phyloP scores from a whole-genome alignment of 2,329 filamentous ascomycete genomes.

The Sarocladium oryzae region DNA sequence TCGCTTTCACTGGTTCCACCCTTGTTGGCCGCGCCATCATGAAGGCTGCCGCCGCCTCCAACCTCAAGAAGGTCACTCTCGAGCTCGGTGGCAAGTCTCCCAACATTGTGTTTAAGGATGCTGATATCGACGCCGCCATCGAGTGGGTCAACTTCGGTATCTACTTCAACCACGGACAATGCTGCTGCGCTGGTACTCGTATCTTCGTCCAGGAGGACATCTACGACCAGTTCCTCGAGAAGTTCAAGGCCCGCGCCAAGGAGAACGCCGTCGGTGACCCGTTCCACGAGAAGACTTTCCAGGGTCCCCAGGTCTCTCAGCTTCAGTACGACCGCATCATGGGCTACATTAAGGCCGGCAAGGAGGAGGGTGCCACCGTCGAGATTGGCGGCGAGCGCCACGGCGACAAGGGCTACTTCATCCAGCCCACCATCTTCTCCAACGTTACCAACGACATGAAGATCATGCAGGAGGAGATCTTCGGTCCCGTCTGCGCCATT shows the following conservation, averaged over 20 bases:
- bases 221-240: slow-evolving; percentile 74
- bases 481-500: slow-evolving; percentile 74
- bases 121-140: slow-evolving; percentile 65
- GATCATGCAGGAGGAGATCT: slow-evolving; percentile 84
- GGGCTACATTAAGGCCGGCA: slow-evolving; percentile 62
- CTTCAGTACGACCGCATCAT: slow-evolving; percentile 80
- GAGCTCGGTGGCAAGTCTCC: slow-evolving; percentile 71
- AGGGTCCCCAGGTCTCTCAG: slow-evolving; percentile 75
- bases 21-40: slow-evolving; percentile 63
- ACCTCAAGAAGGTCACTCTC: slow-evolving; percentile 72
- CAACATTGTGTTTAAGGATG: slow-evolving; percentile 69
- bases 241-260: slow-evolving; percentile 66
- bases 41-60: slow-evolving; percentile 66
- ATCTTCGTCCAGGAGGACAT: slow-evolving; percentile 76
- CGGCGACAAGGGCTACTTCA: slow-evolving; percentile 74
- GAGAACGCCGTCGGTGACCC: slow-evolving; percentile 73
- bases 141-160: slow-evolving; percentile 65
- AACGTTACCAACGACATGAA: slow-evolving; percentile 74
- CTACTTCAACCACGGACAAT: slow-evolving; percentile 54
- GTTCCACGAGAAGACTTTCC: slow-evolving; percentile 69
- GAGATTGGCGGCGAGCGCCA: slow-evolving; percentile 43
- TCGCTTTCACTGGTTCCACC: slow-evolving; percentile 71
- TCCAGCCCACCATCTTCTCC: slow-evolving; percentile 79
- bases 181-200: slow-evolving; percentile 66
- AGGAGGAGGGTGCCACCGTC: slow-evolving; percentile 48